Base-by-base conservation (phyloP, 768 basidiomycete species). In the Leccinum broughii region DNA sequence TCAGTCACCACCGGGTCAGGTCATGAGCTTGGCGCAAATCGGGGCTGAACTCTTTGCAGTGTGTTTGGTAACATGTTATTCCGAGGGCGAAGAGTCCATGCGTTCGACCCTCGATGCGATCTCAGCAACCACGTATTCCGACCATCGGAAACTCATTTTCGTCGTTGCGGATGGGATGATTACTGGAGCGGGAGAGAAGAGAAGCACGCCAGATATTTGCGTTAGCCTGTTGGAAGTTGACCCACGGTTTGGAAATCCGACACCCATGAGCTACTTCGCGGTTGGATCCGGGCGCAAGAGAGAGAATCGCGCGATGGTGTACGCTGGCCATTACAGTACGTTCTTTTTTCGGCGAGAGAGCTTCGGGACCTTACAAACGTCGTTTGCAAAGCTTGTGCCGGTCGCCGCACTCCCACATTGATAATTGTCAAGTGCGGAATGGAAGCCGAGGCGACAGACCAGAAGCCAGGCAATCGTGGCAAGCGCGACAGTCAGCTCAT, bases 261-360 rank as follows among this genome's bases (percentile, higher is more conserved):
- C 86, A 50, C 93, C 96, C 4, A 96, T 98, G 95, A 87, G 83
- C 62, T 99, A 98, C 70, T 76, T 83, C 58, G 92, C 97, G 2
- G 93, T 99, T 30, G 97, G 94, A 2, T 85, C 89, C 9, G 96
- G 97, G 3, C 77, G 85, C 20, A 98, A 98, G 79, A 83, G 82
- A 56, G 88, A 95, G 71, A 99, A 99, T 68, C 83, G 94, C 57
- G 96, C 96, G 7, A 92, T 97, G 92, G 92, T 98, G 20, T 98
- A 99, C 79, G 97, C 97, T 55, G 97, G 97, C n/a, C 96, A 99
- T 79, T 98, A 98, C 76, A 92, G 94, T 95, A 73, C 72, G 93
- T 84, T 52, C 39, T 63, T 17, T 37, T 24, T 26, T 28, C 20
- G n/a, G 32, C 50, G 3, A 20, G 10, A 5, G 4, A 28, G 28